phyloP scores from a whole-genome alignment of 2,329 filamentous ascomycete genomes.

The Cercospora sesami region DNA sequence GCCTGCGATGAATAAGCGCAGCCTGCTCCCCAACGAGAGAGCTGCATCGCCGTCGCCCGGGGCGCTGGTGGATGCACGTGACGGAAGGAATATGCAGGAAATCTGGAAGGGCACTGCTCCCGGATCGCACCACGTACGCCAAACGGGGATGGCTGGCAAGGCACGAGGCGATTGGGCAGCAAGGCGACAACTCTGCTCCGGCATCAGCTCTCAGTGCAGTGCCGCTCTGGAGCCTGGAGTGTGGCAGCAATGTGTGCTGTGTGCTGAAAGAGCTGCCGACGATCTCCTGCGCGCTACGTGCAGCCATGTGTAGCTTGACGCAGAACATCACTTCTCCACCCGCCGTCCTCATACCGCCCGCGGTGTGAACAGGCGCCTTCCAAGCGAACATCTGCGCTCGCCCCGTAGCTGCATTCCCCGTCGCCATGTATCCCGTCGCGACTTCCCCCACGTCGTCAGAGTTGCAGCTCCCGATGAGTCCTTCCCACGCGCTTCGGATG shows the following conservation, averaged over 20 bases:
- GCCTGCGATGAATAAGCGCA: neutral
- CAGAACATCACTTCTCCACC: neutral
- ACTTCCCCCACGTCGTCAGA: neutral
- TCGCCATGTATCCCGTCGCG: neutral
- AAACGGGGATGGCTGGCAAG: constrained; percentile 1
- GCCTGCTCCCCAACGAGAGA: neutral
- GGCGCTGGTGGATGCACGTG: neutral
- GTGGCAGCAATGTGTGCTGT: no score
- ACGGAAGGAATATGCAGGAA: neutral
- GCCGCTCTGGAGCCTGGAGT: neutral
- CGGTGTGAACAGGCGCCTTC: neutral
- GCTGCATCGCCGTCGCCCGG: neutral
- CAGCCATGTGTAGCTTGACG: neutral
- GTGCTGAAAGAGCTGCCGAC: neutral
- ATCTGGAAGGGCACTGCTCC: neutral
- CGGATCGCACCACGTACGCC: neutral
- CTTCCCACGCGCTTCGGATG: neutral
- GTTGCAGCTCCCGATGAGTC: neutral
- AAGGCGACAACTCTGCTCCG: neutral
- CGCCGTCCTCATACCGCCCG: neutral
- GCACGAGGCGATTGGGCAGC: neutral
- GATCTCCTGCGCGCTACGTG: neutral
- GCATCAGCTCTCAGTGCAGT: neutral
- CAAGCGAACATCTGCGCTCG: neutral
- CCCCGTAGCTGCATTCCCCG: neutral